Evolutionary conservation across 305 asterid species (phyloP).

Genomic region (Fraxinus nigra): DNA sequence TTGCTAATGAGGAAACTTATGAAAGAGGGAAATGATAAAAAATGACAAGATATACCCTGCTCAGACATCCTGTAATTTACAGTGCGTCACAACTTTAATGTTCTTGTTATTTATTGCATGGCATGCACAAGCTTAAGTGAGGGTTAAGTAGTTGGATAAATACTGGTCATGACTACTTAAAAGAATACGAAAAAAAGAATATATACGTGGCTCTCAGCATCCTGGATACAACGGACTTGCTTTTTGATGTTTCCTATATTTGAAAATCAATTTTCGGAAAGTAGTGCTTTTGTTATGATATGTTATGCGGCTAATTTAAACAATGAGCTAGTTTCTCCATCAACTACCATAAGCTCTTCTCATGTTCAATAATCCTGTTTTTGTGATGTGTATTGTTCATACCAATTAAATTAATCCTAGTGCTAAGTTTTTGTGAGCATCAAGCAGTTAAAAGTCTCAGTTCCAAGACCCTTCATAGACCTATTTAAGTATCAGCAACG

Average conservation of each 20-base stretch:
- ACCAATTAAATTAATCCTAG: slow-evolving; percentile 2
- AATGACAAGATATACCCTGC: background rate
- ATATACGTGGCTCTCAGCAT: background rate
- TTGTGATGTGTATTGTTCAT: background rate
- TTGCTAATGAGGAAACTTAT: background rate
- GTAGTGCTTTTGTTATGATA: no score
- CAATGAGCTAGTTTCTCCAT: background rate
- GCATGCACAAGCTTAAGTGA: background rate
- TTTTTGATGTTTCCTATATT: background rate
- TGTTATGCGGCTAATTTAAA: no score
- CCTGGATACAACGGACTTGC: background rate
- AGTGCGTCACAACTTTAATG: background rate
- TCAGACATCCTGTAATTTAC: slow-evolving; percentile 5
- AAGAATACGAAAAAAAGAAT: slow-evolving; percentile 18
- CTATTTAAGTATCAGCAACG: background rate
- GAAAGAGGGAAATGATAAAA: background rate
- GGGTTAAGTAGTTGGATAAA: background rate
- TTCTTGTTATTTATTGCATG: background rate
- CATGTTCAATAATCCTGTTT: background rate
- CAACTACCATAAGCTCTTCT: background rate
- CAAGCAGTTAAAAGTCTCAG: background rate
- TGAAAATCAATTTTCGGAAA: no score
- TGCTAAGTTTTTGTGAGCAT: slow-evolving; percentile 4
- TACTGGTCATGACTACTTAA: background rate
- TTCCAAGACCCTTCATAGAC: background rate